phyloP scores from a whole-genome alignment of 176 grass and related monocot genomes.

The Stipa capillata region DNA sequence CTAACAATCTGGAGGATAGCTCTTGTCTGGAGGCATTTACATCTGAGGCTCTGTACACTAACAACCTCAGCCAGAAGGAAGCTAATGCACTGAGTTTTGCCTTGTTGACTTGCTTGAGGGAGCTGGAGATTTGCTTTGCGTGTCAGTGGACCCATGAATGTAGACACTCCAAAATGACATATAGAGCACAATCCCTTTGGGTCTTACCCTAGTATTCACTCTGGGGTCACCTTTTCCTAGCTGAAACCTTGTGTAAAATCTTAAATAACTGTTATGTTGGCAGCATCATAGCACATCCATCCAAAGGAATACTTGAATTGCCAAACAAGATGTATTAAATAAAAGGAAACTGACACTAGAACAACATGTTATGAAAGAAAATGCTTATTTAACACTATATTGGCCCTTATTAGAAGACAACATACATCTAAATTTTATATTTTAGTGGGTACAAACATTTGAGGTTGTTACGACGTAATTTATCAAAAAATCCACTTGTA shows the following conservation, averaged over 20 bases:
- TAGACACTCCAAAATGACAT: neutral
- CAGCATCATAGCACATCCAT: neutral
- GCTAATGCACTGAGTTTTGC: constrained; percentile 23
- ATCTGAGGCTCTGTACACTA: constrained; percentile 46
- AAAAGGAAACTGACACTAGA: constrained; percentile 1
- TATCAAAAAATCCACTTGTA: constrained; percentile 11
- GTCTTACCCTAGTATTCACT: neutral
- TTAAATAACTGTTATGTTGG: neutral
- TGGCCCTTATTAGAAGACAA: neutral
- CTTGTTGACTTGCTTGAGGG: neutral
- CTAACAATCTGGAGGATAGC: constrained; percentile 25
- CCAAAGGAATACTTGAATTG: neutral
- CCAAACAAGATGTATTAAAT: neutral
- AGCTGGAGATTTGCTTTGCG: neutral
- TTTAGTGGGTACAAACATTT: neutral
- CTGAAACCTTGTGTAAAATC: neutral
- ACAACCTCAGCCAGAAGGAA: constrained; percentile 32
- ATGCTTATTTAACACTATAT: neutral
- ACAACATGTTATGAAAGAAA: neutral
- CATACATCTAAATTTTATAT: neutral
- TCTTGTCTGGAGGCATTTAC: constrained; percentile 34
- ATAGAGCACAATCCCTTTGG: neutral
- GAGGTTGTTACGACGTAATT: neutral
- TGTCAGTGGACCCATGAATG: neutral
- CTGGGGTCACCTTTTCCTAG: neutral